Conservation (phyloP, 2,329 filamentous ascomycete genomes). For the Ophiostoma triangulosporum region DNA sequence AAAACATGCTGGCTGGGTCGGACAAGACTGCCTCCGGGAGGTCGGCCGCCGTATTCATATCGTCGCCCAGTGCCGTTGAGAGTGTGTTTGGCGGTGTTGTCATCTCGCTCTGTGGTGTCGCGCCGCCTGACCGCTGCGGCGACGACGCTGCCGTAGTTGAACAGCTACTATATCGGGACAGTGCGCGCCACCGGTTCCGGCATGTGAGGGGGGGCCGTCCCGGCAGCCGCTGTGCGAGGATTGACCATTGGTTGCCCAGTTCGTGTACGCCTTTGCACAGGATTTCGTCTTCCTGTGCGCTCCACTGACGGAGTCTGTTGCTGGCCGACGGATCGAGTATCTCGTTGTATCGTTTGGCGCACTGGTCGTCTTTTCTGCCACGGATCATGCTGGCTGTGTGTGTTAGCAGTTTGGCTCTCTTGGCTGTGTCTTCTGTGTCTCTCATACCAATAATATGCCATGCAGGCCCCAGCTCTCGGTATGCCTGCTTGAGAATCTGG, state of each 20-base stretch:
- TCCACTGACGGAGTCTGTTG: conserved; percentile 4
- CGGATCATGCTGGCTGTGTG: conserved; percentile 1
- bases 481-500: conserved; percentile 1
- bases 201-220: conserved; percentile 6
- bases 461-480: not conserved
- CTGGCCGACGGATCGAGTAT: conserved; percentile 4
- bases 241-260: conserved; percentile 5
- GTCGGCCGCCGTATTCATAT: not conserved
- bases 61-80: too few relatives aligned
- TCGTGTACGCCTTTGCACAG: not conserved
- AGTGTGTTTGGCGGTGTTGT: not conserved
- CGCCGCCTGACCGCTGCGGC: not conserved
- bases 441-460: not conserved
- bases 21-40: not conserved
- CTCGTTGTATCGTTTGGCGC: conserved; percentile 8
- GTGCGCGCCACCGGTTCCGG: conserved; percentile 6
- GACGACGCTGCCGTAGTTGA: not conserved
- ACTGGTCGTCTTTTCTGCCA: conserved; percentile 7
- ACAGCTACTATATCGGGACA: not conserved
- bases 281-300: not conserved
- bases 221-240: not conserved
- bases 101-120: not conserved
- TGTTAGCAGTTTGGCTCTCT: not conserved
- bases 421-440: not conserved
- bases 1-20: not conserved